Evolutionary conservation across 2,329 filamentous ascomycete genomes (phyloP).

Genomic region (Fusarium heterosporum): DNA sequence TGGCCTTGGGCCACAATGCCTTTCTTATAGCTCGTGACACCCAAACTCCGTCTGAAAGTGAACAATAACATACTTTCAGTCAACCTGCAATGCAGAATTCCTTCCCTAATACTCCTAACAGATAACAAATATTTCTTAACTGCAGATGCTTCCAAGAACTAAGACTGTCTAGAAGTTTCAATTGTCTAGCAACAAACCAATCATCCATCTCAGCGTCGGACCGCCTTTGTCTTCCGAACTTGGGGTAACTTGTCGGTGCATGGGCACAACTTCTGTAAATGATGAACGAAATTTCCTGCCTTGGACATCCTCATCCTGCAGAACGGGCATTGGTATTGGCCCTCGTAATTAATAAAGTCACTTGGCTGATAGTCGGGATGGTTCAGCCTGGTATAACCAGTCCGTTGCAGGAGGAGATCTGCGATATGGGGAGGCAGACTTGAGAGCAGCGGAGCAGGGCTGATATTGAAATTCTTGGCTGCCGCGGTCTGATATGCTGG

Average conservation of each 20-base stretch:
- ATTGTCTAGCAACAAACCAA: background rate
- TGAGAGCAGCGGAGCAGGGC: background rate
- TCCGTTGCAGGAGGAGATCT: background rate
- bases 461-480: no score
- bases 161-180: background rate
- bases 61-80: background rate
- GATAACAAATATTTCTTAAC: background rate
- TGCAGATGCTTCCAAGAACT: background rate
- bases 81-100: background rate
- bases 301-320: conserved; percentile 1
- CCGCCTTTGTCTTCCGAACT: background rate
- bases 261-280: conserved; percentile 11
- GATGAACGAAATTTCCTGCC: conserved; percentile 1
- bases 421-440: conserved; percentile 4
- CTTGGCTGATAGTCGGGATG: background rate
- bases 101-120: background rate
- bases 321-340: conserved; percentile 20
- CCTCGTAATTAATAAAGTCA: conserved; percentile 10
- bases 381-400: background rate
- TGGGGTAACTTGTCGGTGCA: background rate
- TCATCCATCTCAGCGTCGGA: background rate
- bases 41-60: background rate
- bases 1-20: background rate
- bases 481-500: background rate
- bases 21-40: background rate